phyloP scores from a whole-genome alignment of 192 early-diverging fungal species.

The Geranomyces michiganensis region DNA sequence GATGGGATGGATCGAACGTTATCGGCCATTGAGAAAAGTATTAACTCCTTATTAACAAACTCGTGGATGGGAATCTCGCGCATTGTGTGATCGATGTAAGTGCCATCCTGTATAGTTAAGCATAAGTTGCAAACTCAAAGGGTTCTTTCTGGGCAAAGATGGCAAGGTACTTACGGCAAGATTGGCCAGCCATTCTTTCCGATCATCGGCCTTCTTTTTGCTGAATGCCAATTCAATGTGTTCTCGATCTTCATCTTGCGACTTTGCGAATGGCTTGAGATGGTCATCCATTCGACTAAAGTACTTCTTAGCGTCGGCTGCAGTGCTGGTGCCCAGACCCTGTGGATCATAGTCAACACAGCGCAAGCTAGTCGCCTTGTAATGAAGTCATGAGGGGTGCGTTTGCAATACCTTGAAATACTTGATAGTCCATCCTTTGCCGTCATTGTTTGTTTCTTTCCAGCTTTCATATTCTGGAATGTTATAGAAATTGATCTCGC shows the following conservation, averaged over 20 bases:
- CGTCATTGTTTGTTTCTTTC: constrained; percentile 58
- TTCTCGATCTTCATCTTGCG: constrained; percentile 60
- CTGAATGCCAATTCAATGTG: constrained; percentile 89
- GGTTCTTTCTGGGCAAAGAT: constrained; percentile 23
- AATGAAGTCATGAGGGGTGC: constrained; percentile 2
- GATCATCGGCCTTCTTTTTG: constrained; percentile 81
- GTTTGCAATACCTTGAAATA: constrained; percentile 69
- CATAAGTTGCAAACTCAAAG: background rate
- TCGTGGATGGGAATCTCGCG: constrained; percentile 72
- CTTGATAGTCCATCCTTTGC: constrained; percentile 76
- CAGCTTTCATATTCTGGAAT: constrained; percentile 83
- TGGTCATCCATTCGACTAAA: constrained; percentile 74
- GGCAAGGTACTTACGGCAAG: constrained; percentile 35
- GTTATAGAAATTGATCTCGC: constrained; percentile 74
- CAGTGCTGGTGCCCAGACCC: constrained; percentile 83
- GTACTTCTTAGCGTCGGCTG: constrained; percentile 80
- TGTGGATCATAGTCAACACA: constrained; percentile 4
- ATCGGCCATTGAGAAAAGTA: constrained; percentile 85
- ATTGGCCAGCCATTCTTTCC: constrained; percentile 81
- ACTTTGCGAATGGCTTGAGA: constrained; percentile 67
- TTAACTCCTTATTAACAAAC: constrained; percentile 89
- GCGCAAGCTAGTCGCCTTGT: no score
- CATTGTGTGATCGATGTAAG: constrained; percentile 75
- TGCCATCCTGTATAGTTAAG: constrained; percentile 67
- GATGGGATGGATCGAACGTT: constrained; percentile 89